Evolutionary conservation across 192 early-diverging fungal genomes (phyloP), one percentile per base, ranked within the genome.

Genomic region (Backusella liffmaniae): DNA sequence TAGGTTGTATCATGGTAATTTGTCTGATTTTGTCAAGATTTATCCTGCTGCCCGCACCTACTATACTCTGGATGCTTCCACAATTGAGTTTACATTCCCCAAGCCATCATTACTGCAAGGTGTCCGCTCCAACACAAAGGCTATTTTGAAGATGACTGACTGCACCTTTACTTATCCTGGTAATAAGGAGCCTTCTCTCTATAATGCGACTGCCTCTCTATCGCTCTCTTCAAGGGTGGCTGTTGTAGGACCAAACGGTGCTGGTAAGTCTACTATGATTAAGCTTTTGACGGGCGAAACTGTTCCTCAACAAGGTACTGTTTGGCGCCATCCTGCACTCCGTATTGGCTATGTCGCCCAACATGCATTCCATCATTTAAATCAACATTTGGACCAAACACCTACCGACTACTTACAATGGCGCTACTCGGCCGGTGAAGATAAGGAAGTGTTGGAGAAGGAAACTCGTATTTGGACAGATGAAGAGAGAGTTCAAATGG

Each of bases 331-430:
- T 82, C 94, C 93, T 82, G 92, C 92, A 79, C 84, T 94, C n/a
- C 91, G 94, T 87, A 89, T 95, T 79, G 93, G 93, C 65, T 94
- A 94, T 82, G 92, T 95, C 75, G 92, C 93, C 29, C 94, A 95
- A 76, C 94, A 95, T 82, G 92, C 93, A 67, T 93, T 95, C 91
- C 91, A 95, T 79, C 93, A 95, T 86, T 82, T 95, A 68, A 92
- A 95, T 67, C 89, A 92, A 65, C 93, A 95, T 83, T 66, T 93
- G 36, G 92, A 95, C 85, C 91, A 93, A 73, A 93, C 93, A 12
- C 92, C 93, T 53, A 94, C 93, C 79, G 91, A 92, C 42, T 95
- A 95, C 82, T 90, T 95, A 73, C 91, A 91, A 67, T 95, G 93
- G 93, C 90, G 93, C 82, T 95, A 91, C 79, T 85, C 89, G 51